These are phyloP conservation scores for Craterostigma plantagineum DNA, from an alignment of 257 asterid species.

Conservation along the genomic window DNA sequence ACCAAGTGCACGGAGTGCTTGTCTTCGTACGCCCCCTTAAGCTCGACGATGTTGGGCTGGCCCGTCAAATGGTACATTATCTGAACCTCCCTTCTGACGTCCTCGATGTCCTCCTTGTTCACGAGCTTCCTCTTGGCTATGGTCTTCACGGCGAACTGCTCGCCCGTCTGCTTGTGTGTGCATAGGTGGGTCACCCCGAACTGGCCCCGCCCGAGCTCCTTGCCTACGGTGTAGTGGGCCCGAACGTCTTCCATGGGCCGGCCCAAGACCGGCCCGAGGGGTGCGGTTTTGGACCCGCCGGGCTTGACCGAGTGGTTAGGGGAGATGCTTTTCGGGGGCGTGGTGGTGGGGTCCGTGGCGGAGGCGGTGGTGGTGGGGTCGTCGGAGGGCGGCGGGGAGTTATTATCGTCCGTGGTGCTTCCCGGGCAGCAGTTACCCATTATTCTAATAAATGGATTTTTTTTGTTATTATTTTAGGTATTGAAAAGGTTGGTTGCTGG, in stretches of 20 bases:
- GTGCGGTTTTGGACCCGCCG: not conserved
- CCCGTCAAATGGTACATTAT: slow-evolving; percentile 19
- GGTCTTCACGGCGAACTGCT: slow-evolving; percentile 15
- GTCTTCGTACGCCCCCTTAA: slow-evolving; percentile 26
- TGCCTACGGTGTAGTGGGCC: slow-evolving; percentile 12
- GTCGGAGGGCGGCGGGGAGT: too few relatives aligned
- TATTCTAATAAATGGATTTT: not conserved
- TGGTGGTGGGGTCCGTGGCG: not conserved
- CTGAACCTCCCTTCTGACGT: slow-evolving; percentile 18
- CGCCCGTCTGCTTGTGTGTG: slow-evolving; percentile 10
- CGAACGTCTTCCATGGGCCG: slow-evolving; percentile 1
- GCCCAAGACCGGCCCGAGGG: not conserved
- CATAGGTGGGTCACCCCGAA: slow-evolving; percentile 15
- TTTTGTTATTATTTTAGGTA: too few relatives aligned
- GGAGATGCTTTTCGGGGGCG: not conserved
- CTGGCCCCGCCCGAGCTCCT: slow-evolving; percentile 17
- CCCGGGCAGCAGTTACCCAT: slow-evolving; percentile 3
- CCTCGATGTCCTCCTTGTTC: slow-evolving; percentile 13
- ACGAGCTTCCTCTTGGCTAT: slow-evolving; percentile 16
- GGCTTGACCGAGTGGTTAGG: not conserved
- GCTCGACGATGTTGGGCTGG: slow-evolving; percentile 25
- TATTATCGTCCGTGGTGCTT: not conserved
- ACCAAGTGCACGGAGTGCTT: slow-evolving; percentile 20
- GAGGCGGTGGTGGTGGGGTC: not conserved
- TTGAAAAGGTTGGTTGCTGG: too few relatives aligned